Evolutionary conservation across 345 rosid genomes (phyloP), one percentile per base, ranked within the genome.

Genomic region (Arabidopsis arenosa): DNA sequence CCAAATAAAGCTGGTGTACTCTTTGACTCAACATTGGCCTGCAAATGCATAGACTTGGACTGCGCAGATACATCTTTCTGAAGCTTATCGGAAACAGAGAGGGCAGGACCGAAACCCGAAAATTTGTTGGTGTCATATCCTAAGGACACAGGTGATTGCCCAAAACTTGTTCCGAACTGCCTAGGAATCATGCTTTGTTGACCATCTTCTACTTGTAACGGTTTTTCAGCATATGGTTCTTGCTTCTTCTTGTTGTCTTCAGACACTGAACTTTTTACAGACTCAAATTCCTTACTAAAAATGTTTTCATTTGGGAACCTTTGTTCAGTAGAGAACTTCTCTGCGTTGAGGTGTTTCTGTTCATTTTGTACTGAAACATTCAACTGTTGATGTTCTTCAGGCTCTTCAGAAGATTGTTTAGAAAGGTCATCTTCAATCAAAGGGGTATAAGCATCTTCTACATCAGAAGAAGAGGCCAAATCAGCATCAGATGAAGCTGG

Each of bases 381-480:
- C 63, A 62, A 14, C 28, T 51, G 76, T 65, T 26, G 66, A 71
- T 64, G 79, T 62, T 70, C 70, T 60, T 76, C 82, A 55, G 51
- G 82, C 53, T 59, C 51, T 72, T 80, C 79, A 61, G 78, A 78
- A 36, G 81, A 69, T 78, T 75, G 73, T 61, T 49, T 79, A 62
- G 85, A 71, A 15, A 62, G 68, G 56, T 68, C 78, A 72, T 30
- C 45, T 56, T 69, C 83, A 62, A 44, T 26, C 69, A 75, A 70
- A 60, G 79, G 77, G n/a, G 74, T 63, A 53, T 77, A 45, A 28
- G 61, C 64, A 75, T 84, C 90, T 77, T 85, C 94, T 77, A 73
- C 85, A 67, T 81, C 90, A 54, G 89, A 87, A 75, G 87, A 70
- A 64, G 79, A 76, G 49, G 74, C 63, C 47, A 75, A 75, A 66